phyloP scores from a whole-genome alignment of 495 filamentous ascomycete genomes.

The Penicillium parvum region DNA sequence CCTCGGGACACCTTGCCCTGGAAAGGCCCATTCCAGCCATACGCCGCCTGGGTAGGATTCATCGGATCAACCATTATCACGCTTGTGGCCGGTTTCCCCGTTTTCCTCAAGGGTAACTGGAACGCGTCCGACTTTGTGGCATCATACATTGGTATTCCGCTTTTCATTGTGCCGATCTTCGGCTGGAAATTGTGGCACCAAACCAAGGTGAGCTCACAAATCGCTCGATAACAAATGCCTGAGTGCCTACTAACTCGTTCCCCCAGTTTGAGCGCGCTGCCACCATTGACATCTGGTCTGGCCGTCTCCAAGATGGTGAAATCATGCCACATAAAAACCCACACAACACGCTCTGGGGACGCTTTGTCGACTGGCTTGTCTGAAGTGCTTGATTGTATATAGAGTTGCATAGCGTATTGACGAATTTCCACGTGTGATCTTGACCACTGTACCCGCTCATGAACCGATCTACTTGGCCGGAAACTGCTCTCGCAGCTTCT shows the following conservation, averaged over 20 bases:
- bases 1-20: conserved; percentile 54
- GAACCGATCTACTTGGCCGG: conserved; percentile 3
- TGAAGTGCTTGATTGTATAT: conserved; percentile 15
- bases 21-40: conserved; percentile 57
- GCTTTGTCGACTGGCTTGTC: conserved; percentile 31
- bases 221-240: neutral
- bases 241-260: conserved; percentile 3
- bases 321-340: conserved; percentile 19
- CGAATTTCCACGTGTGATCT: neutral
- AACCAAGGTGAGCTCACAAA: conserved; percentile 35
- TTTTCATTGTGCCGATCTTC: conserved; percentile 55
- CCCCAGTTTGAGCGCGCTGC: conserved; percentile 25
- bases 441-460: conserved; percentile 2
- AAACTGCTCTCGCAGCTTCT: conserved; percentile 35
- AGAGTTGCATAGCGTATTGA: conserved; percentile 15
- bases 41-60: conserved; percentile 55
- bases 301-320: conserved; percentile 35
- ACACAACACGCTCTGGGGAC: conserved; percentile 18
- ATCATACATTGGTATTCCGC: conserved; percentile 52
- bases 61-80: conserved; percentile 49
- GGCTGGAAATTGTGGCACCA: conserved; percentile 56
- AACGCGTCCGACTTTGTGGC: conserved; percentile 49
- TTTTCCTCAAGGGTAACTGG: conserved; percentile 37
- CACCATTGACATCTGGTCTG: conserved; percentile 34
- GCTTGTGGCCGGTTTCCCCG: conserved; percentile 38